Conservation (phyloP, 1,284 basidiomycete species). For the Filobasidium uniguttulatum region DNA sequence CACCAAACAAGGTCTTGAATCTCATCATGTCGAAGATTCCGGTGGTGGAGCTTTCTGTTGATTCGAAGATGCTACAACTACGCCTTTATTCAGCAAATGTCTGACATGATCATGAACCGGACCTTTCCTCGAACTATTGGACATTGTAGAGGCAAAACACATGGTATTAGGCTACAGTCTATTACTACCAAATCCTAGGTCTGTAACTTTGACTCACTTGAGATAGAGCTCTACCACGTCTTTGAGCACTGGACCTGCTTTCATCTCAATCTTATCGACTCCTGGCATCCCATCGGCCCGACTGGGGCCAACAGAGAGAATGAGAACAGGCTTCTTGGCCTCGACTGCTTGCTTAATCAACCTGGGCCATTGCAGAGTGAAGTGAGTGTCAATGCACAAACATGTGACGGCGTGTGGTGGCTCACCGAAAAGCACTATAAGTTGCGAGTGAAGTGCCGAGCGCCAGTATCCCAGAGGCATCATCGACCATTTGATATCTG, state of each 20-base stretch:
- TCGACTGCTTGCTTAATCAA: slow-evolving; percentile 68
- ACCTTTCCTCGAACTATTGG: slow-evolving; percentile 9
- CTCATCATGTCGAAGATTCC: slow-evolving; percentile 2
- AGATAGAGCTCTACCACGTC: slow-evolving; percentile 39
- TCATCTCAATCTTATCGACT: slow-evolving; percentile 61
- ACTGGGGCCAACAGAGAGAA: slow-evolving; percentile 74
- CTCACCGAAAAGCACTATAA: slow-evolving; percentile 71
- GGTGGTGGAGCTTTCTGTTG: slow-evolving; percentile 2
- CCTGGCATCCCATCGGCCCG: slow-evolving; percentile 60
- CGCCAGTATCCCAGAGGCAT: slow-evolving; percentile 55
- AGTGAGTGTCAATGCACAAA: neutral
- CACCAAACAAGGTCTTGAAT: too few species aligned
- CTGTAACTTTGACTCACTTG: too few species aligned
- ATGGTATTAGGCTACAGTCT: neutral
- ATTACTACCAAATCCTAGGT: neutral
- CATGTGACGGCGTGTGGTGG: neutral
- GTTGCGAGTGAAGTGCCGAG: slow-evolving; percentile 82
- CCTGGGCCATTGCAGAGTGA: slow-evolving; percentile 33
- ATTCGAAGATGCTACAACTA: slow-evolving; percentile 20
- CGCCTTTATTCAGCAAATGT: slow-evolving; percentile 24
- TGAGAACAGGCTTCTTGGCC: slow-evolving; percentile 56
- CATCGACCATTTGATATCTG: slow-evolving; percentile 51
- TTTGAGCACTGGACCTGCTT: slow-evolving; percentile 53
- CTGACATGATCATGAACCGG: slow-evolving; percentile 27
- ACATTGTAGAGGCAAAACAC: too few species aligned